Base-by-base conservation (phyloP, 2,329 filamentous ascomycete genomes). In the Pezicula carpinea region DNA sequence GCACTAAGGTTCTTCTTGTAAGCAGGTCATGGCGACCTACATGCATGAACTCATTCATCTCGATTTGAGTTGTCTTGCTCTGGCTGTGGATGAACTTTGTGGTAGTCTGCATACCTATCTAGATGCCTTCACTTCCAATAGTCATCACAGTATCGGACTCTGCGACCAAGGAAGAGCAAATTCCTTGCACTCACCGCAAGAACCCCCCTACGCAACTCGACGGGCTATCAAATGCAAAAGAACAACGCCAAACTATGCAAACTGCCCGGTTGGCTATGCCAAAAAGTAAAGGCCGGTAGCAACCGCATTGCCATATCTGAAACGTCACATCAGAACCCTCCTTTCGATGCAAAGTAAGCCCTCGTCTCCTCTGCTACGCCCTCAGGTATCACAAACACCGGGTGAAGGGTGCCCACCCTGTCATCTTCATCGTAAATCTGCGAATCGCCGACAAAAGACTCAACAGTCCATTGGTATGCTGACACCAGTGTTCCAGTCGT, bases 361-460 rank as follows among this genome's bases (percentile, higher is more conserved):
- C 55, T 55, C 39, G 54, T 59, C 41, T 54, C 47, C 47, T 64
- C 61, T 26, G 59, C 60, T 36, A 53, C 48, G 19, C 79, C 74
- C 66, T 86, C 82, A 4, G 90, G 87, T 55, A 96, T 84, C 52
- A 88, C 85, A 68, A 89, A 96, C 21, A 96, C 78, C 2, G 92
- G 92, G 67, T 96, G 89, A 33, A 89, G 76, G 14, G 85, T 72
- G 43, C 70, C 72, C 43, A 96, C 75, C 34, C 80, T 72, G 69
- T 95, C 89, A 48, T 74, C 69, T 58, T 85, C 77, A 50, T 88
- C 82, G 67, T 87, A 89, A 42, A 87, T 75, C 56, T 82, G 80
- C 52, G 72, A 72, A 39, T 76, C 77, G 45, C 73, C 70, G 53
- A 68, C 62, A 34, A 54, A 47, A 21, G 76, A 73, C 56, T 70